A percentile compares a stretch with the other conserved stretches of the same genome.
Conservation (phyloP, 805 yeast species). For the Kazachstania taianensis region DNA sequence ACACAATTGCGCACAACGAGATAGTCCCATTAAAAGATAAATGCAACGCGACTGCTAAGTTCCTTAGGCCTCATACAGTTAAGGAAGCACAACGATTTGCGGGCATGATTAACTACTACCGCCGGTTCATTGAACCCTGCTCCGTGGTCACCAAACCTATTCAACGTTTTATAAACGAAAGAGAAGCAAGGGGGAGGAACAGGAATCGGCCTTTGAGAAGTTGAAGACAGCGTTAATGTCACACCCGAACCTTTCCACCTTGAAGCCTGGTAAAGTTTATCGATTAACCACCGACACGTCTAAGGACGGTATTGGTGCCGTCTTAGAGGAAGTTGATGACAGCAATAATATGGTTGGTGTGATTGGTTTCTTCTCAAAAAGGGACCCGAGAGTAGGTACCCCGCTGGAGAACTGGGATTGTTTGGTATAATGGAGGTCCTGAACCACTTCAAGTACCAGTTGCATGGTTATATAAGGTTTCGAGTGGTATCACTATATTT, state of each 20-base stretch:
- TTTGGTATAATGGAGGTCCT: conserved; percentile 9
- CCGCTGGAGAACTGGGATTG: conserved; percentile 10
- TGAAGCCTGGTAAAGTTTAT: conserved; percentile 2
- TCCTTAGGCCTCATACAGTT: conserved; percentile 4
- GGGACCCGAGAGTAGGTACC: conserved; percentile 26
- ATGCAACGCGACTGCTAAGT: conserved; percentile 9
- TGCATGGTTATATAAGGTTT: no score
- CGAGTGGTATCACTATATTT: no score
- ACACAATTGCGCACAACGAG: conserved; percentile 3
- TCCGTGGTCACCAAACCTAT: conserved; percentile 8
- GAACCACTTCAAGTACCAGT: conserved; percentile 7
- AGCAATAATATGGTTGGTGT: conserved; percentile 7
- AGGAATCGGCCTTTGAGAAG: conserved; percentile 1
- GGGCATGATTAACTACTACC: conserved; percentile 12
- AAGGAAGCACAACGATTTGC: conserved; percentile 12
- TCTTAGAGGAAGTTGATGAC: conserved; percentile 8
- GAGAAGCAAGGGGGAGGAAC: conserved; percentile 3
- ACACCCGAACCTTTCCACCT: conserved; percentile 5
- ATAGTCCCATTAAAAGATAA: conserved; percentile 11
- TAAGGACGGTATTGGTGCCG: conserved; percentile 10
- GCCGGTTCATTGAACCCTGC: conserved; percentile 11
- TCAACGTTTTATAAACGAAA: conserved; percentile 1
- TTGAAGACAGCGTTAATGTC: conserved; percentile 1
- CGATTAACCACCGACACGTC: conserved; percentile 11
- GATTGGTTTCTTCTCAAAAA: conserved; percentile 9